Evolutionary conservation across 1,139 yeast genomes (phyloP).

Genomic region (Blastobotrys niveus): DNA sequence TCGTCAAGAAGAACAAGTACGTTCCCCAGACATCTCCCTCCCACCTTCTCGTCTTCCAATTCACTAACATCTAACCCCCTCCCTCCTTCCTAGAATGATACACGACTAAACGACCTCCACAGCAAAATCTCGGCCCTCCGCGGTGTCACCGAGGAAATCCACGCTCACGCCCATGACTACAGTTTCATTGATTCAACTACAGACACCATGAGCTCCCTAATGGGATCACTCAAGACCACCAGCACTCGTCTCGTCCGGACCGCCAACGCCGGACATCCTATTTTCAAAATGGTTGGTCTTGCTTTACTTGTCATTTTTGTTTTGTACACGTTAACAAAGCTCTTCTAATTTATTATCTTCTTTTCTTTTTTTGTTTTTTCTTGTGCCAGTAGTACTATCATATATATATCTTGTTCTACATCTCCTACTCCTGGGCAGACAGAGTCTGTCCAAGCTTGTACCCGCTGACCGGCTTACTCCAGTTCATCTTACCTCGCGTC

Average conservation of each 20-base stretch:
- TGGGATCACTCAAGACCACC: conserved; percentile 57
- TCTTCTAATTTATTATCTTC: conserved; percentile 37
- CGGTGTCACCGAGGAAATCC: conserved; percentile 58
- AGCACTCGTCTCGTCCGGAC: conserved; percentile 62
- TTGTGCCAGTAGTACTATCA: not conserved
- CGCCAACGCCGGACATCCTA: conserved; percentile 50
- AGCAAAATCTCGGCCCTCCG: conserved; percentile 56
- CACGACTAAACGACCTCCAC: conserved; percentile 53
- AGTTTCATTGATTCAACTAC: conserved; percentile 47
- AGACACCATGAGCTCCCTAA: conserved; percentile 51
- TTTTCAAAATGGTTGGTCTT: conserved; percentile 51
- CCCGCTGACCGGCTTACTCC: conserved; percentile 59
- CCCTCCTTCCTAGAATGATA: conserved; percentile 46
- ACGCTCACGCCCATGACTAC: conserved; percentile 54
- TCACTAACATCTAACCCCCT: not conserved
- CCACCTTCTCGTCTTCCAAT: too few species aligned
- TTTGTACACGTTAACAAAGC: conserved; percentile 59
- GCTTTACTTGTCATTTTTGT: conserved; percentile 60
- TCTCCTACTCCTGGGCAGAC: not conserved
- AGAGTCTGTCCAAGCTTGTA: not conserved
- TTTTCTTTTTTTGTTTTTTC: too few species aligned
- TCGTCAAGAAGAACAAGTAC: conserved; percentile 28
- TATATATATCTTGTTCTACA: not conserved
- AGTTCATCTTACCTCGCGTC: conserved; percentile 82
- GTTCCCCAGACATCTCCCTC: not conserved